A percentile compares a stretch with the other conserved stretches of the same genome.
These are phyloP conservation scores for Jackrogersella minutella DNA, from an alignment of 495 filamentous ascomycete genomes.

Conservation along the genomic window DNA sequence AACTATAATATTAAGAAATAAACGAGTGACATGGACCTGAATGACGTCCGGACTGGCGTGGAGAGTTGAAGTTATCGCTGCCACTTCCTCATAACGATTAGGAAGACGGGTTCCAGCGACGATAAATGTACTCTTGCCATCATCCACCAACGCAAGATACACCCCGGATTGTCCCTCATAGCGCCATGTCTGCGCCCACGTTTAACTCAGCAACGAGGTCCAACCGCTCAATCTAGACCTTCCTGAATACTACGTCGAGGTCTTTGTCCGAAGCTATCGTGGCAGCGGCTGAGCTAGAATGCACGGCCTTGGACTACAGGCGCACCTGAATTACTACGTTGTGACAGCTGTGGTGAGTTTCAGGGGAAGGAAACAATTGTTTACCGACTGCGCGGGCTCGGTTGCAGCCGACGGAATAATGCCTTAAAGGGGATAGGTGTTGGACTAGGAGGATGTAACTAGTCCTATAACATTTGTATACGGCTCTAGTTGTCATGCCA, in stretches of 20 bases:
- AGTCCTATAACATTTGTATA: neutral
- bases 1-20: slow-evolving; percentile 28
- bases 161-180: neutral
- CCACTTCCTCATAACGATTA: neutral
- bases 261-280: slow-evolving; percentile 11
- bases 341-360: neutral
- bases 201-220: slow-evolving; percentile 8
- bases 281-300: neutral
- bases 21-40: slow-evolving; percentile 12
- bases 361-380: neutral
- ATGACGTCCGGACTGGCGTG: slow-evolving; percentile 14
- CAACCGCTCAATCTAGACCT: slow-evolving; percentile 23
- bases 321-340: slow-evolving; percentile 11
- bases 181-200: neutral
- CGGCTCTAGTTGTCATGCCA: neutral
- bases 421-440: slow-evolving; percentile 6
- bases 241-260: neutral
- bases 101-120: neutral
- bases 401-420: slow-evolving; percentile 9
- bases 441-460: neutral
- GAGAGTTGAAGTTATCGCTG: neutral
- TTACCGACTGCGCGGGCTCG: slow-evolving; percentile 13
- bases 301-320: neutral
- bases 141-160: neutral
- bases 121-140: slow-evolving; percentile 3